These are phyloP conservation scores for Candolleomyces efflorescens DNA, from an alignment of 768 basidiomycete species.

Conservation along the genomic window DNA sequence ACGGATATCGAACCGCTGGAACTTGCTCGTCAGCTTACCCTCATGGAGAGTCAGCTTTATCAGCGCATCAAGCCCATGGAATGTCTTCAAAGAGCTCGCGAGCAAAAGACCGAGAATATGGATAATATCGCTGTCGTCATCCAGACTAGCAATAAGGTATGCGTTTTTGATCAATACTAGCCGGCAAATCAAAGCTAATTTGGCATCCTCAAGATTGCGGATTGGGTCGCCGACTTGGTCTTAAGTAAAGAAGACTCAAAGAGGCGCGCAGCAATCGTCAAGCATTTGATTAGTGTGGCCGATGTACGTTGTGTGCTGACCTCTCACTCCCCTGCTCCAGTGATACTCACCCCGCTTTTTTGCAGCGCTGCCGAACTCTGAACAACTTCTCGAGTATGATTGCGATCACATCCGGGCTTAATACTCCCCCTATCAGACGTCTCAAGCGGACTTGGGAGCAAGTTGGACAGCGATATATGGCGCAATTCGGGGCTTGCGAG, in stretches of 20 bases:
- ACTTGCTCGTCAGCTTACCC: conserved; percentile 88
- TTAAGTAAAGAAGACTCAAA: conserved; percentile 77
- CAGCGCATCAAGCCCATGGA: conserved; percentile 87
- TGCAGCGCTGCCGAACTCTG: conserved; percentile 83
- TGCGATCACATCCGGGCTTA: conserved; percentile 90
- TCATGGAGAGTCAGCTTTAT: conserved; percentile 84
- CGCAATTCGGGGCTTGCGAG: conserved; percentile 75
- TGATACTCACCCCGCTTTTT: conserved; percentile 2
- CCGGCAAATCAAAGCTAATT: neutral
- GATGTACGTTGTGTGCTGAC: conserved; percentile 55
- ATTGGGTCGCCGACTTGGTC: conserved; percentile 90
- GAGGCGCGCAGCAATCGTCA: conserved; percentile 75
- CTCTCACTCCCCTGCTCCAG: neutral
- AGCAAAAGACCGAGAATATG: conserved; percentile 64
- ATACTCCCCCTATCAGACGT: conserved; percentile 88
- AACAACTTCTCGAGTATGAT: conserved; percentile 99
- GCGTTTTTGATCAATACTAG: conserved; percentile 20
- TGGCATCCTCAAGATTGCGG: conserved; percentile 60
- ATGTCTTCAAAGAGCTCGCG: conserved; percentile 80
- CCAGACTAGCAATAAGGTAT: conserved; percentile 79
- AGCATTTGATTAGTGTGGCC: conserved; percentile 88
- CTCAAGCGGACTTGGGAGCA: conserved; percentile 93
- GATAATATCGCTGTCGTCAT: conserved; percentile 89
- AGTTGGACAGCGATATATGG: conserved; percentile 69
- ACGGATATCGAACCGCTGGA: conserved; percentile 86